phyloP scores from a whole-genome alignment of 1,139 yeast species.

The Yamadazyma spencermartinsiae region DNA sequence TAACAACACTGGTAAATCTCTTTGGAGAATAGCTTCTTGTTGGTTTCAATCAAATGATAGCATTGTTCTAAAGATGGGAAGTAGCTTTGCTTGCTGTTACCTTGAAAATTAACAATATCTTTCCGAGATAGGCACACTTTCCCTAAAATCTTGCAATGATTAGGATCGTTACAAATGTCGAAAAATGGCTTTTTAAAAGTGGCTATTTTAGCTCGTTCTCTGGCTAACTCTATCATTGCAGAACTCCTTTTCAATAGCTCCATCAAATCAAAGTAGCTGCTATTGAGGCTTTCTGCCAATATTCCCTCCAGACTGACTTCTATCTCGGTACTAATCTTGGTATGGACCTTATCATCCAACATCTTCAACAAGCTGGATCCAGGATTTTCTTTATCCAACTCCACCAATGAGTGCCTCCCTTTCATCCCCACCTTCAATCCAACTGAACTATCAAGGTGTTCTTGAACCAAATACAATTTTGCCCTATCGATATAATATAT shows the following conservation, averaged over 20 bases:
- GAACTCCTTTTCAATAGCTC: slow-evolving; percentile 20
- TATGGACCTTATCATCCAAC: not conserved
- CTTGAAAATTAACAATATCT: slow-evolving; percentile 16
- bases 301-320: slow-evolving; percentile 4
- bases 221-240: slow-evolving; percentile 15
- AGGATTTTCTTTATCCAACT: slow-evolving; percentile 5
- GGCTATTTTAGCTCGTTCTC: slow-evolving; percentile 20
- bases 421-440: not conserved
- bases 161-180: slow-evolving; percentile 50
- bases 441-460: slow-evolving; percentile 16
- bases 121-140: slow-evolving; percentile 24
- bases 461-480: slow-evolving; percentile 13
- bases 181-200: slow-evolving; percentile 45
- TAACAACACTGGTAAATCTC: slow-evolving; percentile 44
- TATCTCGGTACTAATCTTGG: not conserved
- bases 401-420: not conserved
- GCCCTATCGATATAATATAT: slow-evolving; percentile 8
- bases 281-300: slow-evolving; percentile 5
- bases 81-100: slow-evolving; percentile 15
- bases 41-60: slow-evolving; percentile 20
- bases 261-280: slow-evolving; percentile 10
- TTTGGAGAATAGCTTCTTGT: slow-evolving; percentile 23
- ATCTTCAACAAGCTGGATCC: slow-evolving; percentile 2
- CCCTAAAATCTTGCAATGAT: slow-evolving; percentile 44
- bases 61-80: slow-evolving; percentile 21